Percentiles rank a stretch among this genome's conserved stretches.
These are phyloP conservation scores for Aspergillus cristatus DNA, from an alignment of 495 filamentous ascomycete species.

Conservation along the genomic window DNA sequence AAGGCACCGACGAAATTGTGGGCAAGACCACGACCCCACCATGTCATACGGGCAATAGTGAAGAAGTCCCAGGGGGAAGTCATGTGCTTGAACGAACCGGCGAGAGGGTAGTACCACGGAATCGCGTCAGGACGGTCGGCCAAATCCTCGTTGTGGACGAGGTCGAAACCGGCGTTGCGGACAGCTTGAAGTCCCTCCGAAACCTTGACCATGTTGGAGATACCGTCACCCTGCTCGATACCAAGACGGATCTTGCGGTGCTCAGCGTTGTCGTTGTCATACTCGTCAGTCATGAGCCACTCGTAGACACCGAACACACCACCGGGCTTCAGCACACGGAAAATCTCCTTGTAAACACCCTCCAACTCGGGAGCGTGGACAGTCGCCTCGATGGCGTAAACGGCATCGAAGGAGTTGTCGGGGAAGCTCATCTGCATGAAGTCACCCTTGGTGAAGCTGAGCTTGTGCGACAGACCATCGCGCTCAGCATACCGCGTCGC, in stretches of 20 bases:
- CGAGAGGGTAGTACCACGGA: slow-evolving; percentile 95
- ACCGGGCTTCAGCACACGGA: slow-evolving; percentile 91
- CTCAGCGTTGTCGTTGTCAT: slow-evolving; percentile 79
- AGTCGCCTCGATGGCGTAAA: slow-evolving; percentile 97
- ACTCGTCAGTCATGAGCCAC: slow-evolving; percentile 97
- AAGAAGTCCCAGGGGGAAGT: slow-evolving; percentile 68
- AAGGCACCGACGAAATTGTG: slow-evolving; percentile 74
- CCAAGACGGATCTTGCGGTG: slow-evolving; percentile 89
- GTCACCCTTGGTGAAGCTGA: slow-evolving; percentile 89
- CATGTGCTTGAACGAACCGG: slow-evolving; percentile 75
- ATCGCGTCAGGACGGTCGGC: slow-evolving; percentile 67
- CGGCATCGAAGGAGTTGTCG: slow-evolving; percentile 83
- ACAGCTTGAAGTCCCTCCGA: slow-evolving; percentile 78
- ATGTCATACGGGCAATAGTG: slow-evolving; percentile 87
- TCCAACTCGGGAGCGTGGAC: slow-evolving; percentile 92
- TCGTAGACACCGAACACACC: slow-evolving; percentile 97
- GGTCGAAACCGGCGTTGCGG: slow-evolving; percentile 78
- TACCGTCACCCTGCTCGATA: slow-evolving; percentile 94
- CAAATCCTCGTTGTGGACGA: slow-evolving; percentile 83
- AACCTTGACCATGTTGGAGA: slow-evolving; percentile 95
- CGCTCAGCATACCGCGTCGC: slow-evolving; percentile 76
- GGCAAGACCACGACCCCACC: slow-evolving; percentile 61
- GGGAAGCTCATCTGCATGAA: slow-evolving; percentile 99
- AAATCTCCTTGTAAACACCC: slow-evolving; percentile 90
- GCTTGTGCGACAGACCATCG: slow-evolving; percentile 72